Evolutionary conservation across 2,329 filamentous ascomycete genomes (phyloP).

Genomic region (Colletotrichum salicis): DNA sequence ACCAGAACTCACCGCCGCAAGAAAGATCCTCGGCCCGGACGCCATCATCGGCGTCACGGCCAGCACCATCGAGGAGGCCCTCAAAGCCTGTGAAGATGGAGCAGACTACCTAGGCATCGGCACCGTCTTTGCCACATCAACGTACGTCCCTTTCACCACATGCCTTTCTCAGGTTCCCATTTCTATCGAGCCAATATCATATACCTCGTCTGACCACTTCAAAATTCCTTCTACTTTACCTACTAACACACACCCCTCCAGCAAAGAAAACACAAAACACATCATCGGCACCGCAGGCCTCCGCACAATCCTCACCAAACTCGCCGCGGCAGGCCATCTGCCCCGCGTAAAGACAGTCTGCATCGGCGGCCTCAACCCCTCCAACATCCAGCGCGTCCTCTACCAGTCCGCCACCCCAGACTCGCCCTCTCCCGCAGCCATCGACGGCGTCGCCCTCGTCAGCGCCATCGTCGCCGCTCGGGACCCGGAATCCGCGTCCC

Average conservation of each 20-base stretch:
- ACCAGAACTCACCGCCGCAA: slow-evolving; percentile 71
- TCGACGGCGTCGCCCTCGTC: slow-evolving; percentile 88
- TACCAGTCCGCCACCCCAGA: slow-evolving; percentile 67
- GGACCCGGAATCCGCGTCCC: slow-evolving; percentile 73
- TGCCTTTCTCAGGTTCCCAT: not conserved
- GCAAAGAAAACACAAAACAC: slow-evolving; percentile 86
- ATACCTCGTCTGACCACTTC: too few relatives aligned
- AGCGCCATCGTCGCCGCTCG: slow-evolving; percentile 84
- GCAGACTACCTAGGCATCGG: slow-evolving; percentile 93
- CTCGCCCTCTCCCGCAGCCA: slow-evolving; percentile 58
- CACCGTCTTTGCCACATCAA: slow-evolving; percentile 86
- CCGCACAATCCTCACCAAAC: slow-evolving; percentile 70
- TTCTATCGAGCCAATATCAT: not conserved
- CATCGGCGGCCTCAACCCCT: slow-evolving; percentile 87
- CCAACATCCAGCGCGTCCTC: slow-evolving; percentile 79
- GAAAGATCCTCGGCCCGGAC: slow-evolving; percentile 76
- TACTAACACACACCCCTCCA: slow-evolving; percentile 45
- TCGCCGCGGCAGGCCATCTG: slow-evolving; percentile 60
- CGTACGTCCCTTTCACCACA: slow-evolving; percentile 59
- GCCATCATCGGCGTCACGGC: slow-evolving; percentile 91
- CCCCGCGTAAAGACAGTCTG: slow-evolving; percentile 73
- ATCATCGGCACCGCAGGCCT: slow-evolving; percentile 81
- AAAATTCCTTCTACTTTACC: not conserved
- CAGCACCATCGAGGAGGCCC: slow-evolving; percentile 78
- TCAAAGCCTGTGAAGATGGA: slow-evolving; percentile 76